phyloP scores from a whole-genome alignment of 192 early-diverging fungal genomes.

The Glomus cerebriforme region DNA sequence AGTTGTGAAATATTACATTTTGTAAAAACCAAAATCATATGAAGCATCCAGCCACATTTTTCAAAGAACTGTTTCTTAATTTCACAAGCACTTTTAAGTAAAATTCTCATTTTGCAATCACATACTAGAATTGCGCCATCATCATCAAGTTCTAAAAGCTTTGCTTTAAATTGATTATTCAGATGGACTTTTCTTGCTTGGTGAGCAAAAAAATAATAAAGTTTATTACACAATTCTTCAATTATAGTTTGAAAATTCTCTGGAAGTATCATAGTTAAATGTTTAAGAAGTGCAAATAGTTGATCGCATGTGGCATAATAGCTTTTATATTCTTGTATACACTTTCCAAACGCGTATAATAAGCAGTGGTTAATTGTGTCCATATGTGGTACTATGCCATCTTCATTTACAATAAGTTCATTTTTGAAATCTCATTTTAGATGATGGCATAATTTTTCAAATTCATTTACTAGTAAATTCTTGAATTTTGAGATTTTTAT shows the following conservation, averaged over 20 bases:
- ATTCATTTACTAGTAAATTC: neutral
- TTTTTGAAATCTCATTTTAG: too few relatives aligned
- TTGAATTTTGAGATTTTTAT: too few relatives aligned
- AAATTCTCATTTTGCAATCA: conserved; percentile 3
- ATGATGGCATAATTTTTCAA: too few relatives aligned
- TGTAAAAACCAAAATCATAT: too few relatives aligned
- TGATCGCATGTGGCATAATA: neutral
- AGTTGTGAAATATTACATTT: too few relatives aligned
- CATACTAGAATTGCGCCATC: neutral
- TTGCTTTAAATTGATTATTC: too few relatives aligned
- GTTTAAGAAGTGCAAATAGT: neutral
- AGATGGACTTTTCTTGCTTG: neutral
- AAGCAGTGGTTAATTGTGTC: neutral
- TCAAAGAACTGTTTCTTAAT: neutral
- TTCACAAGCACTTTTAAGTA: neutral
- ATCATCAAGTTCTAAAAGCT: too few relatives aligned
- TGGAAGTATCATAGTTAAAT: neutral
- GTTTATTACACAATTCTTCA: neutral
- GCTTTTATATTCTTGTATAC: neutral
- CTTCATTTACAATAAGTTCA: too few relatives aligned
- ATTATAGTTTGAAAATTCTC: neutral
- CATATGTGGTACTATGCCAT: neutral
- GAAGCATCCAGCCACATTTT: neutral
- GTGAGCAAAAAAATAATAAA: conserved; percentile 1
- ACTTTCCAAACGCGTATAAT: neutral